These are phyloP conservation scores for Astraeus odoratus DNA, from an alignment of 768 basidiomycete genomes.

Conservation along the genomic window DNA sequence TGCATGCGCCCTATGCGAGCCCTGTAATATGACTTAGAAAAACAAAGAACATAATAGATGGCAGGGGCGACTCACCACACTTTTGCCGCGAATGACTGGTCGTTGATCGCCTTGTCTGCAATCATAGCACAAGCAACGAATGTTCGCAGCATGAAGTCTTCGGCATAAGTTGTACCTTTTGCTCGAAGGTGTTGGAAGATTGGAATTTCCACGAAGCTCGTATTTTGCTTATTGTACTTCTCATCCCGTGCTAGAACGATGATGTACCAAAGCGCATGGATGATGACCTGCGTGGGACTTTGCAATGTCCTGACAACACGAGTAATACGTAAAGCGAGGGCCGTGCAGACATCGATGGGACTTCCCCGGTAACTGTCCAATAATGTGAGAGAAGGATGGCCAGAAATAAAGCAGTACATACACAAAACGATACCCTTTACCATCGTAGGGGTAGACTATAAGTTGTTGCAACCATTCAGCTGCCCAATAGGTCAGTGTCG, in stretches of 20 bases:
- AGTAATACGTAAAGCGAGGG: slow-evolving; percentile 15
- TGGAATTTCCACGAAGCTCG: slow-evolving; percentile 22
- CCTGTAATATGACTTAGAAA: slow-evolving; percentile 14
- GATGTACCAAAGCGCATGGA: slow-evolving; percentile 30
- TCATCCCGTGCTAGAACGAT: slow-evolving; percentile 16
- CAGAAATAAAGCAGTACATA: slow-evolving; percentile 8
- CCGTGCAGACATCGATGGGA: slow-evolving; percentile 3
- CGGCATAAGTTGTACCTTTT: slow-evolving; percentile 20
- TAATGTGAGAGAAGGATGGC: slow-evolving; percentile 1
- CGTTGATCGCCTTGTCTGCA: slow-evolving; percentile 29
- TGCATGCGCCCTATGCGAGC: slow-evolving; percentile 16
- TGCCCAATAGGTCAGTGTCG: slow-evolving; percentile 19
- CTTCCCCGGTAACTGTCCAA: slow-evolving; percentile 17
- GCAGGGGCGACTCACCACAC: slow-evolving; percentile 19
- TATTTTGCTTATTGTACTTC: slow-evolving; percentile 7
- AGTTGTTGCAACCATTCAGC: slow-evolving; percentile 21
- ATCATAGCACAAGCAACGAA: slow-evolving; percentile 32
- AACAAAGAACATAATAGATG: neutral
- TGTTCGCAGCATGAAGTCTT: slow-evolving; percentile 30
- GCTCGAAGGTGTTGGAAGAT: slow-evolving; percentile 25
- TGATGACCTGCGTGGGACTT: slow-evolving; percentile 22
- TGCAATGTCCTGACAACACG: slow-evolving; percentile 14
- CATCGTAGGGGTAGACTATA: slow-evolving; percentile 16
- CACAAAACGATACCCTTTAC: slow-evolving; percentile 14
- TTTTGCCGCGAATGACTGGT: slow-evolving; percentile 22